Base-by-base conservation (phyloP, 192 early-diverging fungal genomes). In the Umbelopsis sp. region DNA sequence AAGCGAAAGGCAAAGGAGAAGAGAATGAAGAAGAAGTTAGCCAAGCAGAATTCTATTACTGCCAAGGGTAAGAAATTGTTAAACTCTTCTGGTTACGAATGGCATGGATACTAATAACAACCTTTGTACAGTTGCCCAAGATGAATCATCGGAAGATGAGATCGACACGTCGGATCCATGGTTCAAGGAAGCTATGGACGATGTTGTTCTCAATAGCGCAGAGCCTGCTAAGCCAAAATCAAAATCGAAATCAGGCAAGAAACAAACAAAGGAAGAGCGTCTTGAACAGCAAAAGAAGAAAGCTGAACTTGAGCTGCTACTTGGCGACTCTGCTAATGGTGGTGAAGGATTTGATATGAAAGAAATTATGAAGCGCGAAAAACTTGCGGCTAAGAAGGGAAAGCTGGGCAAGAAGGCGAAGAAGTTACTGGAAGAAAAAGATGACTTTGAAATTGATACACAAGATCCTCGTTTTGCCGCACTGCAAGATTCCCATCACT, bases 331-430 rank as follows among this genome's bases (percentile, higher is more conserved):
- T 16, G 82, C 84, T 32, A 82, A 79, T 9, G 82, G 77, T 17
- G 77, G 83, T 66, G 86, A 93, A 45, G 93, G 95, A 78, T 98
- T 97, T 83, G 92, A 95, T 80, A 87, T 93, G 84, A 90, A 91
- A 59, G 89, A 94, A 69, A 89, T 96, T 45, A 74, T 94, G 45
- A 94, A 95, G 87, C 84, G 82, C 7, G 95, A 97, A 70, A 97
- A 96, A 80, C 53, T 68, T 20, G 81, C 78, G 38, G 89, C 90
- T 72, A 86, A 80, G 34, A 88, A 80, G 67, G 70, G 72, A 49
- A 85, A 82, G 67, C 78, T 85, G 50, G 77, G 74, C 17, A 88
- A 86, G 70, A 84, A 80, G 29, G 74, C 66, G 1, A 88, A 86
- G 68, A 84, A 83, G 12, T 70, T 82, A 11, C 79, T 76, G 31